These are phyloP conservation scores for Elasticomyces elasticus DNA, from an alignment of 495 filamentous ascomycete genomes.

Conservation along the genomic window DNA sequence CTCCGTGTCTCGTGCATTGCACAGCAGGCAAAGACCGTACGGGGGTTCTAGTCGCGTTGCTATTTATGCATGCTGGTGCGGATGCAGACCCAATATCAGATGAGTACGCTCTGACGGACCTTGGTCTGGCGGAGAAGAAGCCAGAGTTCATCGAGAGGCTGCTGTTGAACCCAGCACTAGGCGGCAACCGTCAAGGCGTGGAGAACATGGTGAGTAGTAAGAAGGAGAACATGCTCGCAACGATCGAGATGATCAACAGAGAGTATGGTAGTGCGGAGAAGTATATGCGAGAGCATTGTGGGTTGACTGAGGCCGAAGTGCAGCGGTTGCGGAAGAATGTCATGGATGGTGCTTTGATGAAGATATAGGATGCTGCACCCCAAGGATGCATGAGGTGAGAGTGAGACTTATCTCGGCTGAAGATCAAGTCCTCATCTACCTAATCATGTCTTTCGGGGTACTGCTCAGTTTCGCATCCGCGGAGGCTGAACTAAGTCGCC, in stretches of 20 bases:
- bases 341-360: slow-evolving; percentile 19
- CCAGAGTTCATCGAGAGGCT: slow-evolving; percentile 22
- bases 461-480: too few relatives aligned
- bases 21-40: slow-evolving; percentile 38
- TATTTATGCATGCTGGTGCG: slow-evolving; percentile 29
- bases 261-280: slow-evolving; percentile 48
- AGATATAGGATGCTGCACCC: background rate
- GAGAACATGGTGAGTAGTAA: slow-evolving; percentile 21
- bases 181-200: slow-evolving; percentile 31
- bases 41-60: slow-evolving; percentile 32
- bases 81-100: slow-evolving; percentile 19
- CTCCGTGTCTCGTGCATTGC: slow-evolving; percentile 32
- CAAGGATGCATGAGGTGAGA: background rate
- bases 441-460: too few relatives aligned
- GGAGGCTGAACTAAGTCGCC: too few relatives aligned
- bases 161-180: slow-evolving; percentile 26
- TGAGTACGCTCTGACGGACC: slow-evolving; percentile 33
- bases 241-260: slow-evolving; percentile 40
- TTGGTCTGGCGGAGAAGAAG: slow-evolving; percentile 26
- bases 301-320: slow-evolving; percentile 43
- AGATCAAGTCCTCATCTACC: too few relatives aligned
- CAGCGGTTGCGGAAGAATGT: slow-evolving; percentile 39
- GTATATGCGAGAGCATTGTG: slow-evolving; percentile 44
- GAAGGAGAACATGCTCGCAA: slow-evolving; percentile 41
- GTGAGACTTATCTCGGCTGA: too few relatives aligned